These are phyloP conservation scores for Albophoma yamanashiensis DNA, from an alignment of 2,329 filamentous ascomycete species.

Conservation along the genomic window DNA sequence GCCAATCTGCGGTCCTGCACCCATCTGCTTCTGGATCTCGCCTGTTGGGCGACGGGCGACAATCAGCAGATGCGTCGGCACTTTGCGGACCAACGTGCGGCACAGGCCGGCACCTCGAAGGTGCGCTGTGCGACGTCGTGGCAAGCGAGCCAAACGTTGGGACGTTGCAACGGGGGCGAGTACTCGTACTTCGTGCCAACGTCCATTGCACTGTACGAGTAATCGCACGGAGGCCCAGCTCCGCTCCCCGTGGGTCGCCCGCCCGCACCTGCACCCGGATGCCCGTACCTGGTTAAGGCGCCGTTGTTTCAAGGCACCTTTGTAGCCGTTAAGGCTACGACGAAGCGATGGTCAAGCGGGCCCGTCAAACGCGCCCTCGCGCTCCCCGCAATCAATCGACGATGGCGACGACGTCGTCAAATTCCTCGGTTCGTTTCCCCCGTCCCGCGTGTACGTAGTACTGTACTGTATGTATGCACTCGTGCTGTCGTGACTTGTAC, in stretches of 20 bases:
- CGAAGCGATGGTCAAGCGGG: not conserved
- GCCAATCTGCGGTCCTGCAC: not conserved
- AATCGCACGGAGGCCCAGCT: not conserved
- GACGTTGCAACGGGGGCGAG: too few relatives aligned
- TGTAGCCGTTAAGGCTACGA: not conserved
- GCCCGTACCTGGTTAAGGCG: not conserved
- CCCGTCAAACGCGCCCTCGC: too few relatives aligned
- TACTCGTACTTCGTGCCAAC: too few relatives aligned
- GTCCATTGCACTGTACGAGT: too few relatives aligned
- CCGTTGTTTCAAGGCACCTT: not conserved
- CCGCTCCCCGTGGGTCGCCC: not conserved
- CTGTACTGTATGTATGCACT: too few relatives aligned
- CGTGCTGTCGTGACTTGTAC: too few relatives aligned
- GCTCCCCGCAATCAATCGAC: too few relatives aligned
- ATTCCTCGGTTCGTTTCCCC: too few relatives aligned
- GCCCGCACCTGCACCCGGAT: not conserved
- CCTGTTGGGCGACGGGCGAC: not conserved
- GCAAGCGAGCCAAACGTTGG: not conserved
- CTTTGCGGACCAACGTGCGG: not conserved
- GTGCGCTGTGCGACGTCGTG: not conserved
- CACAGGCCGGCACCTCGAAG: not conserved
- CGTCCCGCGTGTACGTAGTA: too few relatives aligned
- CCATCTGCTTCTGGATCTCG: not conserved
- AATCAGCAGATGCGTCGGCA: not conserved
- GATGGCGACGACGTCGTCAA: too few relatives aligned